Evolutionary conservation across 352 stramenopile species (phyloP), one percentile per base, ranked within the genome.

Genomic region (Globisporangium viniferum): DNA sequence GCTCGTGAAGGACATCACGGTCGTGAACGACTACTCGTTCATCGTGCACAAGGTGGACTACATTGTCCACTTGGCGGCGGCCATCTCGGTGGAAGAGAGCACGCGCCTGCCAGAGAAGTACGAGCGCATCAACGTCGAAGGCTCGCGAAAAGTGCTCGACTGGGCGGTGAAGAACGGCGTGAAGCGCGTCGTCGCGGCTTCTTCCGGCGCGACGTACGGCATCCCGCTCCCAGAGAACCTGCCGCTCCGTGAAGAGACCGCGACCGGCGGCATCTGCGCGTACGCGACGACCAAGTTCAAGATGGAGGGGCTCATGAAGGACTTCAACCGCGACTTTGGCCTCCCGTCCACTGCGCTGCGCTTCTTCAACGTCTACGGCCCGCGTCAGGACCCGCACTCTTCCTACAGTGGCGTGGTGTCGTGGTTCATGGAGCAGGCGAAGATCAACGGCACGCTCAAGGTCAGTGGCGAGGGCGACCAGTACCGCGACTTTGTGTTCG

Each of bases 311-410:
- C 63, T 95, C 67, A 92, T 95, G 87, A 56, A 76, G 35, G 72
- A 90, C 49, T 92, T 84, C 71, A 89, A 91, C 73, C 61, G 72
- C 20, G 73, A 91, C 49, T 86, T 85, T 63, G 80, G 85, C 7
- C 84, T 95, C 18, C 80, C 81, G 41, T 92, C 84, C 24, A 95
- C 84, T 7, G 87, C 87, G 12, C 77, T 95, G 58, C 85, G 85
- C 5, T 93, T 95, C 64, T 95, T 95, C 72, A 95, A 95, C 61
- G 87, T 93, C 5, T 95, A 93, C 66, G 87, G 87, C 2, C 87
- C 87, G 2, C 84, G 87, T 15, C 87, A 94, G 67, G 87, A 94
- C 65, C 85, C 87, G 2, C 78, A 92, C 74, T 94, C 87, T 64
- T 90, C 83, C 18, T 93, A 94, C 75, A 92, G 85, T 59, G 87